phyloP scores from a whole-genome alignment of 495 filamentous ascomycete genomes.

The Neurospora sp. region DNA sequence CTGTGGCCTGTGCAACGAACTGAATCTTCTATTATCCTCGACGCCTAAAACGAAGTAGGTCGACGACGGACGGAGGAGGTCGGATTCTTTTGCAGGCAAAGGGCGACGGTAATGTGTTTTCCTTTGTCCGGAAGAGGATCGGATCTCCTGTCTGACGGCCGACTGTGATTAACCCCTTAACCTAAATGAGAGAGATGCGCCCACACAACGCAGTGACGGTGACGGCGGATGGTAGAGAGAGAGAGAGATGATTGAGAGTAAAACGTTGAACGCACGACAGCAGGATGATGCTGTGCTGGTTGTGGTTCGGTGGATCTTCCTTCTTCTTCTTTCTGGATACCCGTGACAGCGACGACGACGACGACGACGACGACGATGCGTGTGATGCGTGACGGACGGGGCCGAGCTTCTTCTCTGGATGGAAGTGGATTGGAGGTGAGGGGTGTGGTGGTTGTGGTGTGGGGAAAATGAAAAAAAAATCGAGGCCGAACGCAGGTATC shows the following conservation, averaged over 20 bases:
- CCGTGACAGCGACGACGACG: background rate
- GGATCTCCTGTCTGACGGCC: constrained; percentile 20
- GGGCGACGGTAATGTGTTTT: constrained; percentile 17
- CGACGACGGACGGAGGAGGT: constrained; percentile 25
- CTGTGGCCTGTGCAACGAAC: constrained; percentile 27
- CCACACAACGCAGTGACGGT: constrained; percentile 23
- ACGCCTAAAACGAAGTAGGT: constrained; percentile 16
- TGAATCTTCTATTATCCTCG: constrained; percentile 26
- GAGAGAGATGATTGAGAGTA: background rate
- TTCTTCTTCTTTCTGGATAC: constrained; percentile 9
- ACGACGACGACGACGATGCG: background rate
- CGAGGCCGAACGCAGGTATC: constrained; percentile 28
- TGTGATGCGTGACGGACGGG: background rate
- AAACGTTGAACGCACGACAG: constrained; percentile 20
- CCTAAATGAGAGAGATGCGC: constrained; percentile 31
- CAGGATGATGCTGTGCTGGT: constrained; percentile 23
- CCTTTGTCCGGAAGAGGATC: constrained; percentile 23
- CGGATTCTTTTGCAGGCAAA: constrained; percentile 19
- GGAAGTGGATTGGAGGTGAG: constrained; percentile 15
- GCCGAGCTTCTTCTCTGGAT: constrained; percentile 1
- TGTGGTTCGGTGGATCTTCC: constrained; percentile 14
- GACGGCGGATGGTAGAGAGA: background rate
- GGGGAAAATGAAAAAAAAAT: constrained; percentile 25
- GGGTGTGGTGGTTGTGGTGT: constrained; percentile 16
- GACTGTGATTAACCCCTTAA: constrained; percentile 21